Conservation (phyloP, 768 basidiomycete genomes). For the Pilatotrama ljubarskyi region DNA sequence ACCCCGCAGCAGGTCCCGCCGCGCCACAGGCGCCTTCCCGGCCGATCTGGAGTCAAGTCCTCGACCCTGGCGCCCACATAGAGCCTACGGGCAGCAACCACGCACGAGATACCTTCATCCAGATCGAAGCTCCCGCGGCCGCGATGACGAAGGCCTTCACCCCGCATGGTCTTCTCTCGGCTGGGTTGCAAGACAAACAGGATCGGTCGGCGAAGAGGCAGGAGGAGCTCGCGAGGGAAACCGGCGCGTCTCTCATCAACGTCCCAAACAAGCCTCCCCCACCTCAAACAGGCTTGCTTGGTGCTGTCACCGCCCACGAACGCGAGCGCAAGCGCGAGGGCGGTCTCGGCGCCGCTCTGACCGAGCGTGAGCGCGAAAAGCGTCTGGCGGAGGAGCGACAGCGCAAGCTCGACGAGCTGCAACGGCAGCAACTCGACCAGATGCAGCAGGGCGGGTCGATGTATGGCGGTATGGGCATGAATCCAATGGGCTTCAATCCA, state of each 20-base stretch:
- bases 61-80: constrained; percentile 52
- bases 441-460: constrained; percentile 78
- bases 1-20: constrained; percentile 36
- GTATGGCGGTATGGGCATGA: constrained; percentile 54
- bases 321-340: constrained; percentile 93
- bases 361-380: constrained; percentile 93
- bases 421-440: constrained; percentile 87
- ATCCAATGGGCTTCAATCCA: constrained; percentile 53
- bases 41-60: constrained; percentile 85
- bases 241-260: constrained; percentile 89
- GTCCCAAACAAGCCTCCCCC: constrained; percentile 95
- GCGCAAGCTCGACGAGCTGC: constrained; percentile 88
- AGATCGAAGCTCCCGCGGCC: constrained; percentile 67
- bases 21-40: constrained; percentile 53
- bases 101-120: constrained; percentile 63
- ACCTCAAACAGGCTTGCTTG: constrained; percentile 92
- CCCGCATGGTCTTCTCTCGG: constrained; percentile 91
- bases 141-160: constrained; percentile 92
- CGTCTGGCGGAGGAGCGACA: constrained; percentile 90
- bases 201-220: constrained; percentile 95
- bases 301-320: constrained; percentile 94
- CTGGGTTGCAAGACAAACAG: constrained; percentile 93
- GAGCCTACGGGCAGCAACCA: constrained; percentile 1
- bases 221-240: constrained; percentile 91
- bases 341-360: constrained; percentile 91